Evolutionary conservation across 208 protist genomes (phyloP).

Genomic region (Leishmania lainsoni): DNA sequence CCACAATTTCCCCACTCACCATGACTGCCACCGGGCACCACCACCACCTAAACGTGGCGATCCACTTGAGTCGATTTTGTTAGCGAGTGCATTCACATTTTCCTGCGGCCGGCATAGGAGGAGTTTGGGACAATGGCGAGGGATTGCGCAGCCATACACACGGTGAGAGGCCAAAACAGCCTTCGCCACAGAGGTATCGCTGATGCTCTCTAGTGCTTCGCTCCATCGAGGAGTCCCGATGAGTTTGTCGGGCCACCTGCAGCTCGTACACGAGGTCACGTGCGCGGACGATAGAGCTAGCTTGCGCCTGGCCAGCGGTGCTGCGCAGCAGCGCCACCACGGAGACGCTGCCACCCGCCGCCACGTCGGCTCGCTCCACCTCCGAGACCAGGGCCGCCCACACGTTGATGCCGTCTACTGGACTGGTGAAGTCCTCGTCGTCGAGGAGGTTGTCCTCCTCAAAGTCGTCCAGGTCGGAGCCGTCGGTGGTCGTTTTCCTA

Average conservation of each 20-base stretch:
- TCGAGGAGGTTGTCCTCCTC: constrained; percentile 75
- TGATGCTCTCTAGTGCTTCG: constrained; percentile 11
- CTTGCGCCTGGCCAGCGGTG: constrained; percentile 31
- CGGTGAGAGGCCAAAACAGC: not conserved
- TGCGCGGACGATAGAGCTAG: constrained; percentile 39
- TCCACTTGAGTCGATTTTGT: not conserved
- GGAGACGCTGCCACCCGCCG: constrained; percentile 2
- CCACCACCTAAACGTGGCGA: not conserved
- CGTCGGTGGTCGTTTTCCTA: constrained; percentile 3
- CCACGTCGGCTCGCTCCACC: constrained; percentile 28
- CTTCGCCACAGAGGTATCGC: not conserved
- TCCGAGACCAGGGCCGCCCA: constrained; percentile 53
- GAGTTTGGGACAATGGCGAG: not conserved
- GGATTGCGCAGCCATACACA: not conserved
- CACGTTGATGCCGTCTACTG: constrained; percentile 64
- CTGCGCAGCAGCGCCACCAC: constrained; percentile 36
- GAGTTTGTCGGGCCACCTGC: constrained; percentile 21
- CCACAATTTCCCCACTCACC: not conserved
- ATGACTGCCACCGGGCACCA: not conserved
- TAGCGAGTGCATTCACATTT: not conserved
- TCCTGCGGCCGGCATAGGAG: not conserved
- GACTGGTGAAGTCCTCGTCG: constrained; percentile 73
- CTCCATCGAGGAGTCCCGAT: constrained; percentile 15
- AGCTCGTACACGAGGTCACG: constrained; percentile 28
- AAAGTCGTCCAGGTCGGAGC: constrained; percentile 40